A percentile compares a stretch with the other conserved stretches of the same genome.
These are phyloP conservation scores for Sicyos edulis DNA, from an alignment of 306 rosid species.

Conservation along the genomic window DNA sequence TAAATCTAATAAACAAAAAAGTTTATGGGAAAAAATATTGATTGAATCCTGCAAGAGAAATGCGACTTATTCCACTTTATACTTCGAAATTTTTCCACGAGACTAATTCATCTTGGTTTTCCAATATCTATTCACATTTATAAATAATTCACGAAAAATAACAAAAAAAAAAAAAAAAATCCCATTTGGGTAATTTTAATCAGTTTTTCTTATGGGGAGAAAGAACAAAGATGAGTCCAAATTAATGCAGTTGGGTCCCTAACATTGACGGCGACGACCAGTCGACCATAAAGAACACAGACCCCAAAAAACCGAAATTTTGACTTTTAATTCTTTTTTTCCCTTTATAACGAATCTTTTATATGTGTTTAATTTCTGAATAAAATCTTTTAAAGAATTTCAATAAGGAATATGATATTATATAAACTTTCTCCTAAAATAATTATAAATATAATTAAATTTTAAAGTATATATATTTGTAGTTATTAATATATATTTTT, in stretches of 20 bases:
- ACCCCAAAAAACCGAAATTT: background rate
- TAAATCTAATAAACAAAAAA: constrained; percentile 9
- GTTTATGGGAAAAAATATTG: background rate
- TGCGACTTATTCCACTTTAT: constrained; percentile 18
- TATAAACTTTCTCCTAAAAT: too few species aligned
- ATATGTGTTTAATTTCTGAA: too few species aligned
- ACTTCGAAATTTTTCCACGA: constrained; percentile 15
- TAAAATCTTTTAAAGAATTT: too few species aligned
- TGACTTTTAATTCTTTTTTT: too few species aligned
- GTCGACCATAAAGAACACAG: background rate
- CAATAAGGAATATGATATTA: too few species aligned
- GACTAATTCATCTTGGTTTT: background rate
- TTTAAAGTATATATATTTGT: too few species aligned
- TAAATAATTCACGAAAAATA: too few species aligned
- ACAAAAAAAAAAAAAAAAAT: too few species aligned
- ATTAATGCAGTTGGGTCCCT: background rate
- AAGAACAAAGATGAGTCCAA: constrained; percentile 6
- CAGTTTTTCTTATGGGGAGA: background rate
- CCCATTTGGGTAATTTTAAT: too few species aligned
- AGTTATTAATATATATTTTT: too few species aligned
- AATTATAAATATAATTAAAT: too few species aligned
- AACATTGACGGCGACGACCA: constrained; percentile 4
- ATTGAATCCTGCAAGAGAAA: constrained; percentile 8
- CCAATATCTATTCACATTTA: constrained; percentile 1
- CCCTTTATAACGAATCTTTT: too few species aligned